Base-by-base conservation (phyloP, 768 basidiomycete genomes). In the Lepiota venenata region DNA sequence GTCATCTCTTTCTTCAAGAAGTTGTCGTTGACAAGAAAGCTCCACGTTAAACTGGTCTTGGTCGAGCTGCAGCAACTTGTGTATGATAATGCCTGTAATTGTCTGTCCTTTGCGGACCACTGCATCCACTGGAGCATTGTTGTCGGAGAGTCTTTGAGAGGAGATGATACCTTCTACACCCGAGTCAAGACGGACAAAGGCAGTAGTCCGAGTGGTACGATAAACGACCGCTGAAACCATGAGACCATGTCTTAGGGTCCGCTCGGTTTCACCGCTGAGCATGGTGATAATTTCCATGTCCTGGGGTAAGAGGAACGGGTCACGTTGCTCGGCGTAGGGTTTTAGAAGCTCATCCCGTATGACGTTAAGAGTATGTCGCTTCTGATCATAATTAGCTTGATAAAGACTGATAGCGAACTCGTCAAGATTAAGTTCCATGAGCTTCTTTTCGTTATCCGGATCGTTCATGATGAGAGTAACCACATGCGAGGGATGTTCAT, bases 401-500 rank as follows among this genome's bases (percentile, higher is more conserved):
- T 84, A 88, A 60, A 98, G 83, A 68, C 90, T 95, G 69, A 88
- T 84, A 11, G 96, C 97, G 64, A 98, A 98, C 65, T 98, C 95
- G 64, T 98, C 95, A 60, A 98, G 76, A 62, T 92, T 97, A 52
- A 98, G 84, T 60, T 95, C 93, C 51, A 86, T 80, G 14, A 99
- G 75, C 71, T 94, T 96, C 62, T 77, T 81, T 53, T 82, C 87
- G 59, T 83, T 85, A 57, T 93, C 86, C 22, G 70, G 74, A 66
- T 96, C 92, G 39, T 83, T 77, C 86, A 97, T 92, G 66, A 99
- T 87, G 43, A 85, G 71, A 12, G 82, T 80, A 42, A 99, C 93
- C 7, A 91, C 88, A 60, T 88, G 85, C 1, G 97, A 98, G 22
- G 94, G 91, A 66, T 96, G 91, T 62, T 90, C 85, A 59, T 92